phyloP scores from a whole-genome alignment of 2,329 filamentous ascomycete species.

The Huntiella bhutanensis region DNA sequence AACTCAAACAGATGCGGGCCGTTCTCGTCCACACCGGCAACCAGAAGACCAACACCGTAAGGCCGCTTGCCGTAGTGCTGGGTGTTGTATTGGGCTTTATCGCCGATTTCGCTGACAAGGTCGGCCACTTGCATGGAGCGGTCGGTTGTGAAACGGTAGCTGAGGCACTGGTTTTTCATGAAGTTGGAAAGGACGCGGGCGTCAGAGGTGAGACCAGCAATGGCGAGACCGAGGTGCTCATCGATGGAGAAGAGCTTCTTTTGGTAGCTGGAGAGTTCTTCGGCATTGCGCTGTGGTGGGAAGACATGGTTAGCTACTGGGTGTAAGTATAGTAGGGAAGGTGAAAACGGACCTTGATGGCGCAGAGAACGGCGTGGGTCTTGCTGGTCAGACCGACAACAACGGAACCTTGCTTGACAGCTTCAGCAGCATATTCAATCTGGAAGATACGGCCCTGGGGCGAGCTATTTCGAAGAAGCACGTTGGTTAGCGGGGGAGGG shows the following conservation, averaged over 20 bases:
- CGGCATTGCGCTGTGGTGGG: constrained; percentile 64
- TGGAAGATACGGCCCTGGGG: constrained; percentile 99
- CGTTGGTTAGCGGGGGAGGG: not conserved
- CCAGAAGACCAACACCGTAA: constrained; percentile 74
- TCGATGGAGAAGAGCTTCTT: constrained; percentile 98
- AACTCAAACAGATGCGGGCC: constrained; percentile 97
- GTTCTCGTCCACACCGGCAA: constrained; percentile 81
- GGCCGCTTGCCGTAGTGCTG: constrained; percentile 87
- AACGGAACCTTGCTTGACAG: constrained; percentile 96
- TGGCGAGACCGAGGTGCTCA: constrained; percentile 84
- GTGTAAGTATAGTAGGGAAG: not conserved
- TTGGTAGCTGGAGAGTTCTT: constrained; percentile 98
- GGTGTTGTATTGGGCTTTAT: constrained; percentile 94
- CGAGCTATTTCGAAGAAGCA: constrained; percentile 40
- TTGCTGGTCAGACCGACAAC: constrained; percentile 96
- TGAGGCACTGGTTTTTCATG: constrained; percentile 98
- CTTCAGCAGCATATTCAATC: constrained; percentile 96
- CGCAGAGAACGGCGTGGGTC: constrained; percentile 88
- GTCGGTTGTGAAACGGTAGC: constrained; percentile 87
- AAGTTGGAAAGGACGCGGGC: constrained; percentile 99
- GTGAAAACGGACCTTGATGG: constrained; percentile 57
- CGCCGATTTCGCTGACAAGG: constrained; percentile 79
- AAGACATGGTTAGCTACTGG: constrained; percentile 3
- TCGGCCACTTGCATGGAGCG: constrained; percentile 79
- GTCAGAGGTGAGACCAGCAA: constrained; percentile 91